A percentile compares a stretch with the other conserved stretches of the same genome.
Conservation (phyloP, 2,329 filamentous ascomycete species). For the Aplosporella prunicola region DNA sequence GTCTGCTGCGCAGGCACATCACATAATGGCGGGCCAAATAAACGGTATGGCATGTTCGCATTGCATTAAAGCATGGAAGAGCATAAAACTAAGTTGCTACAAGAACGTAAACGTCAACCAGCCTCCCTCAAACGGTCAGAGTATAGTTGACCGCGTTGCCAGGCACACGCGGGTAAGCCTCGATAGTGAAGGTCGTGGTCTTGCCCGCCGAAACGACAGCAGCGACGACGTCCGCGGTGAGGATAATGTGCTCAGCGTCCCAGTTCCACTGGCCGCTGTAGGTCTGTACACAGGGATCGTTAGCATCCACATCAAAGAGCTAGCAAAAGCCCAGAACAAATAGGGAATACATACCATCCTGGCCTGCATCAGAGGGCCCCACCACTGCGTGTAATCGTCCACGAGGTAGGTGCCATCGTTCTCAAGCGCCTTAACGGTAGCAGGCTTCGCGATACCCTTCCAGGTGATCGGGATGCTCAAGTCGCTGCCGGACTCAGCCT, state of each 20-base stretch:
- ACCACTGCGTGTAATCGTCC: constrained; percentile 48
- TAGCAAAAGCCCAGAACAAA: no score
- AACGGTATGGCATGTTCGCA: no score
- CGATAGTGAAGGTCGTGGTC: constrained; percentile 42
- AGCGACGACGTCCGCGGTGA: constrained; percentile 38
- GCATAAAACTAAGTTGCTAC: no score
- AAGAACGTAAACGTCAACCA: background rate
- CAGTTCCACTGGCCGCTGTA: constrained; percentile 45
- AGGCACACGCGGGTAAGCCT: constrained; percentile 45
- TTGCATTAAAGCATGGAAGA: no score
- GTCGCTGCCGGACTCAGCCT: constrained; percentile 27
- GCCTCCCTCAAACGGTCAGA: constrained; percentile 32
- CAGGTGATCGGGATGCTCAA: constrained; percentile 44
- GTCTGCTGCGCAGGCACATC: no score
- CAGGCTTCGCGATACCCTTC: constrained; percentile 41
- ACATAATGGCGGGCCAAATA: no score
- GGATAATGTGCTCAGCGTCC: constrained; percentile 37
- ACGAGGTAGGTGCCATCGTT: constrained; percentile 42
- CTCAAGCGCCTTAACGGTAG: constrained; percentile 43
- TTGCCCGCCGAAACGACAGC: constrained; percentile 38
- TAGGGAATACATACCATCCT: constrained; percentile 15
- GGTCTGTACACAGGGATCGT: constrained; percentile 26
- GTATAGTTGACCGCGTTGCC: constrained; percentile 44
- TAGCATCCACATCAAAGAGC: background rate
- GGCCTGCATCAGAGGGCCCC: constrained; percentile 43